Conservation (phyloP, 441 rosid species). For the Erysimum pusillum region DNA sequence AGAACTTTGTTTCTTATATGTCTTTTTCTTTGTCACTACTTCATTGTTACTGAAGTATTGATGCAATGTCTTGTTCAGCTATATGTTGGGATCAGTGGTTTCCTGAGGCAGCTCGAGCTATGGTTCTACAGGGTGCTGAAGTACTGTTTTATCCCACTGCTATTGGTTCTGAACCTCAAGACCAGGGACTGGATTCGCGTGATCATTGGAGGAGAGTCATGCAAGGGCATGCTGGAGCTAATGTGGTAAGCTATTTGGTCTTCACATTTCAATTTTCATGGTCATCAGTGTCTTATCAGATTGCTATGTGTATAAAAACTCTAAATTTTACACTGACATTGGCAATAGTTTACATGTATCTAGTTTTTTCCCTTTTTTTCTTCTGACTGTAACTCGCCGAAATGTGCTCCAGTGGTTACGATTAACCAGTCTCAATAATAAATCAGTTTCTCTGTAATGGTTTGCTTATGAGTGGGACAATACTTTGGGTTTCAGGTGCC, state of each 20-base stretch:
- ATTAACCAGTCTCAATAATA: not conserved
- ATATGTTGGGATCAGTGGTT: constrained; percentile 92
- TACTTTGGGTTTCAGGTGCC: constrained; percentile 61
- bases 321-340: not conserved
- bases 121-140: constrained; percentile 92
- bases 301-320: not conserved
- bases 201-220: constrained; percentile 93
- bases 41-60: constrained; percentile 27
- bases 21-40: not conserved
- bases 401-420: not conserved
- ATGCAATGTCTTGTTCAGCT: constrained; percentile 53
- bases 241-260: constrained; percentile 61
- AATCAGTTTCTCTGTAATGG: not conserved
- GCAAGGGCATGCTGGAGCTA: constrained; percentile 99
- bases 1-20: not conserved
- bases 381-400: not conserved
- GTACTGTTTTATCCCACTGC: constrained; percentile 89
- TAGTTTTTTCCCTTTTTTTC: not conserved
- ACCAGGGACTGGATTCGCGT: constrained; percentile 83
- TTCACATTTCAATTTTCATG: not conserved
- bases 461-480: not conserved
- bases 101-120: constrained; percentile 93
- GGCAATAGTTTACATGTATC: not conserved
- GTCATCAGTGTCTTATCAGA: not conserved
- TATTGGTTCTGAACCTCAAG: constrained; percentile 97